Evolutionary conservation across 2,329 filamentous ascomycete species (phyloP).

Genomic region (Aureobasidium sp.): DNA sequence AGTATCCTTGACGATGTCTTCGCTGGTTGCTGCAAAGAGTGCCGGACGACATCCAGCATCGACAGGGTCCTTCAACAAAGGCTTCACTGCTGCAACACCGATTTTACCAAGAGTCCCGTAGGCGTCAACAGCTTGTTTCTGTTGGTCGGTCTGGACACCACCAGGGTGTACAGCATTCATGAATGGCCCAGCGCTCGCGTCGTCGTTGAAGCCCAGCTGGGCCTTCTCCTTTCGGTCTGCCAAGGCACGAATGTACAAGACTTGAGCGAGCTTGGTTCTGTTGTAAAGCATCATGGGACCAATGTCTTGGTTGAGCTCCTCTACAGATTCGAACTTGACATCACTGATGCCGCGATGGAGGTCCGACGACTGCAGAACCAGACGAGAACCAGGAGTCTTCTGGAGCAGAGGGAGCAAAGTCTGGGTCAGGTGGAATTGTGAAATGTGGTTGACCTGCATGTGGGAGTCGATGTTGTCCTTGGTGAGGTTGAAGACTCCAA

Average conservation of each 20-base stretch:
- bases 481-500: constrained; percentile 41
- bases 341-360: constrained; percentile 34
- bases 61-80: constrained; percentile 43
- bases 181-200: constrained; percentile 27
- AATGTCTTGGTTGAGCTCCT: constrained; percentile 43
- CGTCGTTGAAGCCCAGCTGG: constrained; percentile 26
- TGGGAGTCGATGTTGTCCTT: constrained; percentile 43
- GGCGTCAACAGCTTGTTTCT: constrained; percentile 40
- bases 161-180: constrained; percentile 44
- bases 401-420: constrained; percentile 37
- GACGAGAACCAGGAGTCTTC: constrained; percentile 36
- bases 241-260: constrained; percentile 38
- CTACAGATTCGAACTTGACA: constrained; percentile 34
- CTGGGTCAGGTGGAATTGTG: constrained; percentile 42
- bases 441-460: constrained; percentile 44
- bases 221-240: constrained; percentile 30
- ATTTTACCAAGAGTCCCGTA: constrained; percentile 41
- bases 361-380: constrained; percentile 44
- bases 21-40: constrained; percentile 40
- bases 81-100: constrained; percentile 34
- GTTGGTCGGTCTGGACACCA: constrained; percentile 40
- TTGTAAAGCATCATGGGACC: constrained; percentile 41
- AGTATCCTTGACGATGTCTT: constrained; percentile 34
- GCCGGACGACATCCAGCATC: constrained; percentile 39
- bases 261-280: constrained; percentile 42